Percentiles rank a stretch among this genome's conserved stretches.
phyloP scores from a whole-genome alignment of 2,329 filamentous ascomycete genomes.

The Akanthomyces dipterigenus region DNA sequence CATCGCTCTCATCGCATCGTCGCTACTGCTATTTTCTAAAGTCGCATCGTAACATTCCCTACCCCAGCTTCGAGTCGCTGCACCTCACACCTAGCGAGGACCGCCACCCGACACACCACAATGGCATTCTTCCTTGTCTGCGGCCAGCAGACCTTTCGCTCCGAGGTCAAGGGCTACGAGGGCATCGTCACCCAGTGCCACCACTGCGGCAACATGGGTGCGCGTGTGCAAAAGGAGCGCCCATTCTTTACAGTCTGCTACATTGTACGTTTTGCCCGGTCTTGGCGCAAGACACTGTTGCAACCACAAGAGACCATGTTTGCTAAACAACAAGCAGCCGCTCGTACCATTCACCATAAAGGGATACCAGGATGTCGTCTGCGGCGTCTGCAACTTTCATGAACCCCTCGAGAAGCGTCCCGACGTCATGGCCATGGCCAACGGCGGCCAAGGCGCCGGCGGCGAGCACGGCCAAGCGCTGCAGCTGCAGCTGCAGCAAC shows the following conservation, averaged over 20 bases:
- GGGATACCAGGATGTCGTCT: constrained; percentile 63
- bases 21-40: not conserved
- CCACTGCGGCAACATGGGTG: constrained; percentile 60
- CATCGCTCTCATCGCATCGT: not conserved
- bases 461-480: constrained; percentile 14
- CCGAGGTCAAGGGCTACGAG: constrained; percentile 54
- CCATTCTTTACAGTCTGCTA: constrained; percentile 79
- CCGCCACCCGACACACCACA: constrained; percentile 13
- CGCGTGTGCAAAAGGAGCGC: constrained; percentile 53
- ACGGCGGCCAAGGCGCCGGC: constrained; percentile 26
- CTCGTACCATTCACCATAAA: constrained; percentile 64
- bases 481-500: constrained; percentile 15
- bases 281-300: too few relatives aligned
- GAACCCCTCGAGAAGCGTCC: constrained; percentile 56
- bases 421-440: constrained; percentile 48
- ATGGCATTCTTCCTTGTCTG: constrained; percentile 60
- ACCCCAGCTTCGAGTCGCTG: not conserved
- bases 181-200: constrained; percentile 56
- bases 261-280: constrained; percentile 41
- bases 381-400: constrained; percentile 69
- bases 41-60: not conserved
- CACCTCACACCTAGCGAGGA: not conserved
- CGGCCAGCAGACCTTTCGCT: constrained; percentile 55
- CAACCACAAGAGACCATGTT: not conserved
- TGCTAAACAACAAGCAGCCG: constrained; percentile 38